Percentiles rank a stretch among this genome's conserved stretches.
Evolutionary conservation across 1,284 basidiomycete genomes (phyloP).

Genomic region (Schizophyllum commune): DNA sequence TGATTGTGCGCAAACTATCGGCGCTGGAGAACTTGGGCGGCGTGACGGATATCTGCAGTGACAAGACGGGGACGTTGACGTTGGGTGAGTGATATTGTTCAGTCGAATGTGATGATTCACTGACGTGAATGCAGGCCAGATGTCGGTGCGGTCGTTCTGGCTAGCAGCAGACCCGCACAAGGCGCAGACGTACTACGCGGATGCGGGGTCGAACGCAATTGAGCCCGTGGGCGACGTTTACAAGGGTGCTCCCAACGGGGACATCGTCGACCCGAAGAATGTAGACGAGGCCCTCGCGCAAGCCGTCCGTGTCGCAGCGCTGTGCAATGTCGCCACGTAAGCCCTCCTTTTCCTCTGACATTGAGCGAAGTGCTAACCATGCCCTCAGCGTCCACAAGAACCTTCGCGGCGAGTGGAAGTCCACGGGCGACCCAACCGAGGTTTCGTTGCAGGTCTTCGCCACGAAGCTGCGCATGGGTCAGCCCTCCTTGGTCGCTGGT

Average conservation of each 20-base stretch:
- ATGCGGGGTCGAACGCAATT: slow-evolving; percentile 16
- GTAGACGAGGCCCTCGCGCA: slow-evolving; percentile 20
- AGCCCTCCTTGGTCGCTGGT: slow-evolving; percentile 16
- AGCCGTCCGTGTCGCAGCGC: slow-evolving; percentile 22
- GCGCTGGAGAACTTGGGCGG: slow-evolving; percentile 55
- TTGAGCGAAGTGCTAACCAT: background rate
- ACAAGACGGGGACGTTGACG: slow-evolving; percentile 63
- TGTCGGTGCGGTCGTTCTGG: background rate
- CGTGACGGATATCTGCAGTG: slow-evolving; percentile 55
- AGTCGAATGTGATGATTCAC: background rate
- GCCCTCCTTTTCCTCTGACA: slow-evolving; percentile 7
- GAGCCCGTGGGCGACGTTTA: slow-evolving; percentile 22
- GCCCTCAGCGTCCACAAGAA: slow-evolving; percentile 23
- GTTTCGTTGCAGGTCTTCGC: slow-evolving; percentile 61
- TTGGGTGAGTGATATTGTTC: slow-evolving; percentile 8
- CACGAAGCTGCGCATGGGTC: slow-evolving; percentile 31
- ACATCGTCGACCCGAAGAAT: slow-evolving; percentile 11
- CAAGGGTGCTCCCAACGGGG: slow-evolving; percentile 12
- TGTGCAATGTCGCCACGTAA: slow-evolving; percentile 31
- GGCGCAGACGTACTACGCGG: background rate
- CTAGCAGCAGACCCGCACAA: background rate
- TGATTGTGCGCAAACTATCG: slow-evolving; percentile 45
- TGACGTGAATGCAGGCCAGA: background rate
- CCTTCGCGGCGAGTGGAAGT: slow-evolving; percentile 46
- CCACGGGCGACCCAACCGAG: slow-evolving; percentile 65